These are phyloP conservation scores for Xylaria sp. DNA, from an alignment of 2,329 filamentous ascomycete species.

Conservation along the genomic window DNA sequence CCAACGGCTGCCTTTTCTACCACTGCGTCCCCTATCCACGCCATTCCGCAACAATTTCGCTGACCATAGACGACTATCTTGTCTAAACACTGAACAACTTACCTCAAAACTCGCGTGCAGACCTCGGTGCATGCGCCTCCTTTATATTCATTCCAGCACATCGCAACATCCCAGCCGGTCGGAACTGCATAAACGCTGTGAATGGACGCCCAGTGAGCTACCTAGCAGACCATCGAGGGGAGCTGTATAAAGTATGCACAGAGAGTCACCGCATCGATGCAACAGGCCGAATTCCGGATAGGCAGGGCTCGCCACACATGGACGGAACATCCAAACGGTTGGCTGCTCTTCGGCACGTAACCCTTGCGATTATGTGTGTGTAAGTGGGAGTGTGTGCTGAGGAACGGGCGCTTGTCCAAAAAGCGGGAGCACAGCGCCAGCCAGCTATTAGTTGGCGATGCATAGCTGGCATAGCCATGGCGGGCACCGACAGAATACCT, in stretches of 20 bases:
- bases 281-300: slow-evolving; percentile 27
- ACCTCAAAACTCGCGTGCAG: not conserved
- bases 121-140: slow-evolving; percentile 10
- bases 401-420: slow-evolving; percentile 34
- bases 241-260: slow-evolving; percentile 15
- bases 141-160: slow-evolving; percentile 6
- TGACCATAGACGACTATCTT: slow-evolving; percentile 12
- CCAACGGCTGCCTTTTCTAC: slow-evolving; percentile 17
- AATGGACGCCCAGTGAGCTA: slow-evolving; percentile 25
- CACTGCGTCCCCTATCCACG: slow-evolving; percentile 23
- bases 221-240: slow-evolving; percentile 27
- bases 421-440: slow-evolving; percentile 15
- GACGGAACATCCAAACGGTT: slow-evolving; percentile 26
- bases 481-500: slow-evolving; percentile 26
- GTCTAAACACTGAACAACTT: slow-evolving; percentile 5
- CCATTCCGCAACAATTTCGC: slow-evolving; percentile 17
- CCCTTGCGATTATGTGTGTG: slow-evolving; percentile 27
- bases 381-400: not conserved
- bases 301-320: slow-evolving; percentile 29
- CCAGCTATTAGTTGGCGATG: slow-evolving; percentile 23
- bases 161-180: slow-evolving; percentile 19
- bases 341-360: slow-evolving; percentile 27
- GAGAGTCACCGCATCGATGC: slow-evolving; percentile 32
- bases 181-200: slow-evolving; percentile 22
- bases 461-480: slow-evolving; percentile 29